Percentiles rank a stretch among this genome's conserved stretches.
These are phyloP conservation scores for Nannochloropsis gaditana DNA, from an alignment of 108 stramenopile species.

Conservation along the genomic window DNA sequence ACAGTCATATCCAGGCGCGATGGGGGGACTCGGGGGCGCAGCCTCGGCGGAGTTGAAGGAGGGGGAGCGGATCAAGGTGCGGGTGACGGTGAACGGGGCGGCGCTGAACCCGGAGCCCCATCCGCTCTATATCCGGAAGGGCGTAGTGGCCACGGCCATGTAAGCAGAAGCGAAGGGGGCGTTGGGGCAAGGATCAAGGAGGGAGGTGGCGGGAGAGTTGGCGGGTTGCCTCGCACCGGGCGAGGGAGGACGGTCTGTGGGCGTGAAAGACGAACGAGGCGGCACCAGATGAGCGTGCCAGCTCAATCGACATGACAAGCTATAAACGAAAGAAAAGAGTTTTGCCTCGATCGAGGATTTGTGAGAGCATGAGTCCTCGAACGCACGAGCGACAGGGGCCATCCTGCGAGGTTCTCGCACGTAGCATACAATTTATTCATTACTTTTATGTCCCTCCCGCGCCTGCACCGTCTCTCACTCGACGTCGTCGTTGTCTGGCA, in stretches of 20 bases:
- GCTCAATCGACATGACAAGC: too few species aligned
- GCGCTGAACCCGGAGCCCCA: neutral
- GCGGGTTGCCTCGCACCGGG: neutral
- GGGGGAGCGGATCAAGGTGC: neutral
- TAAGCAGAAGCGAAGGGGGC: neutral
- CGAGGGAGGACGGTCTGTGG: neutral
- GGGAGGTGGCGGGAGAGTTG: neutral
- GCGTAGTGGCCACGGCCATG: neutral
- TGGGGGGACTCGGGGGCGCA: neutral
- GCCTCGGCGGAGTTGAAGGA: neutral
- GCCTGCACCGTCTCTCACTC: too few species aligned
- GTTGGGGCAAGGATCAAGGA: neutral
- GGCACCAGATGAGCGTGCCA: neutral
- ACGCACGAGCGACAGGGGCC: too few species aligned
- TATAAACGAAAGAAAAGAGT: too few species aligned
- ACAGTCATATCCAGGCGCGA: neutral
- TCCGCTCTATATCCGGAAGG: neutral
- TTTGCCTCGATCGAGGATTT: too few species aligned
- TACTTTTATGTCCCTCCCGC: too few species aligned
- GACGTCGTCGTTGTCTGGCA: neutral
- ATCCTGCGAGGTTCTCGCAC: too few species aligned
- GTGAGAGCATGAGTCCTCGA: too few species aligned
- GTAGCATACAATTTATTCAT: too few species aligned
- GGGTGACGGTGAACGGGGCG: neutral
- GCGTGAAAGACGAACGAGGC: neutral